Evolutionary conservation across 345 rosid genomes (phyloP).

Genomic region (Arabidopsis arenosa): DNA sequence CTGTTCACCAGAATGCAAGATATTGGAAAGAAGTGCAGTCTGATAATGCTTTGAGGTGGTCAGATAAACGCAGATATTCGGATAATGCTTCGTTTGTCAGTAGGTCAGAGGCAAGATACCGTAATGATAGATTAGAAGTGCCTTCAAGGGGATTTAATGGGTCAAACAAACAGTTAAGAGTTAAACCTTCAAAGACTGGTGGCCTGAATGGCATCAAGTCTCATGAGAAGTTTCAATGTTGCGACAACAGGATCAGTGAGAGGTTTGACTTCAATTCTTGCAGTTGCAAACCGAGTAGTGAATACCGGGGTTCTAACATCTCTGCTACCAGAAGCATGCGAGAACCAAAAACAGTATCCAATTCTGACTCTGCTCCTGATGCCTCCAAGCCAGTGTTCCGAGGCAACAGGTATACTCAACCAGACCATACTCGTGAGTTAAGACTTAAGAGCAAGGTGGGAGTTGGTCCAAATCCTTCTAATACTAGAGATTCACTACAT

Average conservation of each 20-base stretch:
- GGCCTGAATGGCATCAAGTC: constrained; percentile 59
- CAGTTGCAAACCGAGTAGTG: constrained; percentile 64
- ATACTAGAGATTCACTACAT: constrained; percentile 52
- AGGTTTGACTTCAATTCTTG: constrained; percentile 68
- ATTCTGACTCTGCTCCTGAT: constrained; percentile 60
- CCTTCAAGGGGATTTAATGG: constrained; percentile 63
- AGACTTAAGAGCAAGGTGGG: constrained; percentile 62
- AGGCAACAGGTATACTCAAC: constrained; percentile 62
- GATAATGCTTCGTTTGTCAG: constrained; percentile 53
- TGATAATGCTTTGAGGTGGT: constrained; percentile 68
- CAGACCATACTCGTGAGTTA: constrained; percentile 58
- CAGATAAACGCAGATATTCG: constrained; percentile 59
- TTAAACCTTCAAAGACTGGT: constrained; percentile 54
- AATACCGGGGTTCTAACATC: constrained; percentile 61
- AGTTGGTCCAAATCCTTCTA: constrained; percentile 38
- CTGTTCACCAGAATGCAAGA: constrained; percentile 61
- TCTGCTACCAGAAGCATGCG: constrained; percentile 56
- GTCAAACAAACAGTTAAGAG: constrained; percentile 57
- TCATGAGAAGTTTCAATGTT: constrained; percentile 63
- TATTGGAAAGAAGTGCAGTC: constrained; percentile 61
- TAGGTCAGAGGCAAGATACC: constrained; percentile 66
- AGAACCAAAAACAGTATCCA: constrained; percentile 58
- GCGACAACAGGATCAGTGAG: constrained; percentile 53
- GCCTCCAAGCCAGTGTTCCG: constrained; percentile 68
- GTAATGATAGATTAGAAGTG: constrained; percentile 61